These are phyloP conservation scores for Diaporthe citri DNA, from an alignment of 2,329 filamentous ascomycete genomes.

Conservation along the genomic window DNA sequence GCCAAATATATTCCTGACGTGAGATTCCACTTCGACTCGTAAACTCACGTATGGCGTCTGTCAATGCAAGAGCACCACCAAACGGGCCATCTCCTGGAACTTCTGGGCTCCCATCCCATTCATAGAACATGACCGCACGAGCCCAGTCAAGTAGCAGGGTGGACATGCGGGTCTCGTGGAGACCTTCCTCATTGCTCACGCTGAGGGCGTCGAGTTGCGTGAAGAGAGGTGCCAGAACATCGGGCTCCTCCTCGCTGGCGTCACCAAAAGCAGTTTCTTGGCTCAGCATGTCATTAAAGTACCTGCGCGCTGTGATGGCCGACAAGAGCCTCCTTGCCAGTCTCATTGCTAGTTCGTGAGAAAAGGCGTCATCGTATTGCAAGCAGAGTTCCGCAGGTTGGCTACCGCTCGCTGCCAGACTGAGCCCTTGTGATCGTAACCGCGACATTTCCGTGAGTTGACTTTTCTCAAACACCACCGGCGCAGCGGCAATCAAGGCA, in stretches of 20 bases:
- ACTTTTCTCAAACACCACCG: conserved; percentile 60
- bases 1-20: background rate
- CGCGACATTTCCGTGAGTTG: conserved; percentile 71
- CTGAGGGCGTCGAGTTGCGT: conserved; percentile 66
- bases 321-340: conserved; percentile 70
- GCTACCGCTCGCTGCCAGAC: conserved; percentile 60
- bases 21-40: background rate
- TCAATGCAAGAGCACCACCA: conserved; percentile 81
- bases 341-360: conserved; percentile 70
- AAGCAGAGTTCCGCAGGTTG: conserved; percentile 66
- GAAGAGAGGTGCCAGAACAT: conserved; percentile 63
- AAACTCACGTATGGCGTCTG: conserved; percentile 78
- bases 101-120: conserved; percentile 83
- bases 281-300: conserved; percentile 60
- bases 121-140: conserved; percentile 78
- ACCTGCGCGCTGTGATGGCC: conserved; percentile 66
- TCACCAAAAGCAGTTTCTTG: conserved; percentile 52
- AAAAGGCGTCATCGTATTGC: conserved; percentile 73
- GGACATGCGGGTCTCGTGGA: conserved; percentile 69
- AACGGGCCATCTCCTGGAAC: conserved; percentile 78
- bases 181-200: conserved; percentile 61
- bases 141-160: conserved; percentile 78
- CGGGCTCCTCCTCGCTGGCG: conserved; percentile 49
- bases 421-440: conserved; percentile 66
- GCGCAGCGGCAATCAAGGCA: conserved; percentile 70